These are phyloP conservation scores for Teratosphaeria gauchensis DNA, from an alignment of 2,329 filamentous ascomycete genomes.

Conservation along the genomic window DNA sequence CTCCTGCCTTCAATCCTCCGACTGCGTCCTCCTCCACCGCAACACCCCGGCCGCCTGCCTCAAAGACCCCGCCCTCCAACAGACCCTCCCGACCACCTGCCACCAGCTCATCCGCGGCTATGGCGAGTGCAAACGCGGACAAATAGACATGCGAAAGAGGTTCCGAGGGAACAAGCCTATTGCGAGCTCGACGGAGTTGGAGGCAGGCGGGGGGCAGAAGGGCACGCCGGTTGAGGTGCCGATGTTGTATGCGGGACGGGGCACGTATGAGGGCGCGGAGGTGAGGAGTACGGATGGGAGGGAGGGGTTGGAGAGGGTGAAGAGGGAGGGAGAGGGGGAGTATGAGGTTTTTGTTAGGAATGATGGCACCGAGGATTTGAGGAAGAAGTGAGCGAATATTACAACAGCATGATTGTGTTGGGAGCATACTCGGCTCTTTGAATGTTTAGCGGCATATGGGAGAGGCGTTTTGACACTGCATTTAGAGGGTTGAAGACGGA, in stretches of 20 bases:
- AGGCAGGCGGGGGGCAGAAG: conserved; percentile 36
- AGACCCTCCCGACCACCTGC: conserved; percentile 76
- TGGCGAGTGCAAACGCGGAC: conserved; percentile 87
- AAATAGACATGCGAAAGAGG: conserved; percentile 98
- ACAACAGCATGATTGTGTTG: too few species aligned
- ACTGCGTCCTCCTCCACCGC: conserved; percentile 89
- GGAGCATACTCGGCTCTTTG: too few species aligned
- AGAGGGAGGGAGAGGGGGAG: conserved; percentile 9
- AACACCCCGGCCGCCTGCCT: conserved; percentile 83
- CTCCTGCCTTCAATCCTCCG: conserved; percentile 88
- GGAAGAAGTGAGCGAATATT: conserved; percentile 33
- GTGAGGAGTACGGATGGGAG: conserved; percentile 19
- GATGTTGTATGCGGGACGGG: conserved; percentile 69
- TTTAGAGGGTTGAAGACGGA: too few species aligned
- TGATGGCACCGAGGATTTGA: conserved; percentile 39
- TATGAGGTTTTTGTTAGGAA: conserved; percentile 20
- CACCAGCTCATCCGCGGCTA: conserved; percentile 89
- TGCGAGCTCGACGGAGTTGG: conserved; percentile 54
- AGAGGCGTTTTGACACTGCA: too few species aligned
- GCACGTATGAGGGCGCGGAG: conserved; percentile 19
- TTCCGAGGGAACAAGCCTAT: conserved; percentile 92
- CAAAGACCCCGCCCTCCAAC: conserved; percentile 60
- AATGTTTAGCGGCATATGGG: too few species aligned
- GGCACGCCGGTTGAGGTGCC: conserved; percentile 31
- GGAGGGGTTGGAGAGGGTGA: conserved; percentile 10